Evolutionary conservation across 495 filamentous ascomycete genomes (phyloP).

Genomic region (Platismatia glauca): DNA sequence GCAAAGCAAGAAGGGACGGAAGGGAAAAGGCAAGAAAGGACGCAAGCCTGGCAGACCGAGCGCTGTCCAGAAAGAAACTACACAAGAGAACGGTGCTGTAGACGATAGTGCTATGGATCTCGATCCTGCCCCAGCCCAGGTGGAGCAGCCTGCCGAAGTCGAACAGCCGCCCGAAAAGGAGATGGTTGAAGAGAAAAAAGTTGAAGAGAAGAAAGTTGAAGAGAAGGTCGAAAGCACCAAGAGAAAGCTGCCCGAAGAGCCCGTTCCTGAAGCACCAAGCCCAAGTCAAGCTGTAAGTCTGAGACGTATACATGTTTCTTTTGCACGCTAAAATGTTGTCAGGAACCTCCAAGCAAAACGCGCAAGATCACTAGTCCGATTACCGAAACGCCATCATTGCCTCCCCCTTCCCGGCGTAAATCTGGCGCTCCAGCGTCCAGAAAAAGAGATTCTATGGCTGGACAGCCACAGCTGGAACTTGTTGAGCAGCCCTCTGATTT

Average conservation of each 20-base stretch:
- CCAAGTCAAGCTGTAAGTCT: slow-evolving; percentile 20
- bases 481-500: slow-evolving; percentile 37
- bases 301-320: not conserved
- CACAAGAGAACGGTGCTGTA: slow-evolving; percentile 25
- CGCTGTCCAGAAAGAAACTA: slow-evolving; percentile 29
- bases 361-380: slow-evolving; percentile 39
- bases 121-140: slow-evolving; percentile 5
- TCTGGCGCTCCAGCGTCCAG: slow-evolving; percentile 27
- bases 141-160: slow-evolving; percentile 8
- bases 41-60: slow-evolving; percentile 26
- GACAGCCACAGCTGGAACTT: slow-evolving; percentile 23
- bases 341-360: slow-evolving; percentile 40
- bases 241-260: slow-evolving; percentile 39
- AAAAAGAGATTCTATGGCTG: slow-evolving; percentile 27
- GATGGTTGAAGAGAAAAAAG: slow-evolving; percentile 21
- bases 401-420: slow-evolving; percentile 30
- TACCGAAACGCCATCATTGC: slow-evolving; percentile 19
- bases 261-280: slow-evolving; percentile 14
- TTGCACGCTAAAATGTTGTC: slow-evolving; percentile 10
- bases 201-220: not conserved
- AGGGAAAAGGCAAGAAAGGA: slow-evolving; percentile 31
- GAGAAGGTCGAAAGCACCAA: slow-evolving; percentile 23
- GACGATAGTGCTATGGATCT: slow-evolving; percentile 25
- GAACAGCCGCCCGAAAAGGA: slow-evolving; percentile 7
- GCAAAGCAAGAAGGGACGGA: slow-evolving; percentile 44